phyloP scores from a whole-genome alignment of 1,284 basidiomycete species.

The Heliocybe sulcata region DNA sequence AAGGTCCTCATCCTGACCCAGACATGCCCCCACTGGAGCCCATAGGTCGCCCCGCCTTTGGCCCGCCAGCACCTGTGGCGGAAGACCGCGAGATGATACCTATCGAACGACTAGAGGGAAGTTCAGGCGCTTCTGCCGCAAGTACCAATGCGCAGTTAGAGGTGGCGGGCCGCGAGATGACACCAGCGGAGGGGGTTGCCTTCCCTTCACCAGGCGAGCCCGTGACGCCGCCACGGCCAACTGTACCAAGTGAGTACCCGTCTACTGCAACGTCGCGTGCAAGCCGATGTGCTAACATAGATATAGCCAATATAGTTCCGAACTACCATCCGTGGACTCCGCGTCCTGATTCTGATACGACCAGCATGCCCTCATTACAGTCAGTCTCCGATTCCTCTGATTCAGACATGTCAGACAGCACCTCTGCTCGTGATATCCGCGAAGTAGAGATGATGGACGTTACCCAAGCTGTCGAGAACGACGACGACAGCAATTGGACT shows the following conservation, averaged over 20 bases:
- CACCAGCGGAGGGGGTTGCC: not conserved
- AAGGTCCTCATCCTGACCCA: not conserved
- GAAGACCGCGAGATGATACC: not conserved
- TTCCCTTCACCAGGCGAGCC: not conserved
- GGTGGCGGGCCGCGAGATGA: not conserved
- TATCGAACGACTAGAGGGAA: not conserved
- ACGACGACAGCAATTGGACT: constrained; percentile 21
- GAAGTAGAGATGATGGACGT: constrained; percentile 23
- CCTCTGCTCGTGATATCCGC: constrained; percentile 18
- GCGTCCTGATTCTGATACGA: not conserved
- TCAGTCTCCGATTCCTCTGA: constrained; percentile 27
- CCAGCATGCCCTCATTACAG: constrained; percentile 34
- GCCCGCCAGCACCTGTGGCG: not conserved
- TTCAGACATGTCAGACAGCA: constrained; percentile 17
- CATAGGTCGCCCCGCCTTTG: not conserved
- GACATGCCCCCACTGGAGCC: constrained; percentile 1
- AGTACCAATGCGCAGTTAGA: not conserved
- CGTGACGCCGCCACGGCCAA: not conserved
- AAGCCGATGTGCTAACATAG: too few species aligned
- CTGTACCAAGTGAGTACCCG: not conserved
- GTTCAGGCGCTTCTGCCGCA: not conserved
- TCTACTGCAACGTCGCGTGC: not conserved
- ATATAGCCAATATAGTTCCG: too few species aligned
- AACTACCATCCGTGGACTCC: too few species aligned
- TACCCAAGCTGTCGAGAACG: constrained; percentile 17